Percentiles rank a stretch among this genome's conserved stretches.
These are phyloP conservation scores for Pharnaceum exiguum DNA, from an alignment of 148 eudicot species.

Conservation along the genomic window DNA sequence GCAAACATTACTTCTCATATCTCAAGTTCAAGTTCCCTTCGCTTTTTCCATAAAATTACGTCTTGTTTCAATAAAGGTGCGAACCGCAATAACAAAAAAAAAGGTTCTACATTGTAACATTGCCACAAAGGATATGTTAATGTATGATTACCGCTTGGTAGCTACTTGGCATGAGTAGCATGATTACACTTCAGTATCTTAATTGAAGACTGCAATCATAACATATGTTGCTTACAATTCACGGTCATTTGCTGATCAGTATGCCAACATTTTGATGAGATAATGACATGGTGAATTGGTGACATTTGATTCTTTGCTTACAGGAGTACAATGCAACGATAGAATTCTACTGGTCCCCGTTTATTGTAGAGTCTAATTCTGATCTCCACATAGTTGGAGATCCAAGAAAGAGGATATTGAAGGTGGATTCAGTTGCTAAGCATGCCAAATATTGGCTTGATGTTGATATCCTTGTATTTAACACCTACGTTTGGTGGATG, in stretches of 20 bases:
- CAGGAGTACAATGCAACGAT: constrained; percentile 82
- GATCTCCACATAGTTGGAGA: constrained; percentile 62
- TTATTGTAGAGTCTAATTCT: constrained; percentile 74
- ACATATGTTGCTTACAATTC: not conserved
- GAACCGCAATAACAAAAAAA: not conserved
- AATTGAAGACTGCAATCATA: not conserved
- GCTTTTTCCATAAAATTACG: too few relatives aligned
- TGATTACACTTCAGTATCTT: not conserved
- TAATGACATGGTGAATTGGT: not conserved
- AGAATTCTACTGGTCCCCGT: constrained; percentile 98
- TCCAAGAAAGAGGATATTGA: constrained; percentile 67
- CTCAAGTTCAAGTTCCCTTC: too few relatives aligned
- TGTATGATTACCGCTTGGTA: too few relatives aligned
- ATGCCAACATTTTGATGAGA: not conserved
- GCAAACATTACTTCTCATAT: too few relatives aligned
- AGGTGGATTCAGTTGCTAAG: constrained; percentile 69
- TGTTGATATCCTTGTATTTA: constrained; percentile 78
- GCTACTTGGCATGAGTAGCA: too few relatives aligned
- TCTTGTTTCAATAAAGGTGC: not conserved
- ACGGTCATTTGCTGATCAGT: not conserved
- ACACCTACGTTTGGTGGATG: constrained; percentile 98
- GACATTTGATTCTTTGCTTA: not conserved
- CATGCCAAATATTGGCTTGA: constrained; percentile 80
- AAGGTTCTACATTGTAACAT: not conserved
- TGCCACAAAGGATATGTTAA: too few relatives aligned